Evolutionary conservation across 2,329 filamentous ascomycete species (phyloP).

Genomic region (Fusarium mangiferae): DNA sequence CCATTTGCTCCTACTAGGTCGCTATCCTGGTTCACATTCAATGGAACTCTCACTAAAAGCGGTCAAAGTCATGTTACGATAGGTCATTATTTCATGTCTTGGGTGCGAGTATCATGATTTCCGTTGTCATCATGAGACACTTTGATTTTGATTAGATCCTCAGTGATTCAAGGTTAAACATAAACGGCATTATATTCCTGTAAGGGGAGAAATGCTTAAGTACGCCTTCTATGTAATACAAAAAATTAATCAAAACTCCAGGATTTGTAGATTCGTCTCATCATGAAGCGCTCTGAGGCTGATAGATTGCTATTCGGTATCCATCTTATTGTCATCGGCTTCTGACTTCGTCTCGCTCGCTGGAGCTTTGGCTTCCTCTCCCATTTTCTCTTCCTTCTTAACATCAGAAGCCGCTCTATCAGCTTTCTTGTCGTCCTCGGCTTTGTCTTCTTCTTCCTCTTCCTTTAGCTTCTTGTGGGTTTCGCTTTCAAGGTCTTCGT

Average conservation of each 20-base stretch:
- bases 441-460: conserved; percentile 51
- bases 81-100: conserved; percentile 6
- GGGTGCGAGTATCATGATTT: background rate
- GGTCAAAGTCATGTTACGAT: background rate
- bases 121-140: conserved; percentile 13
- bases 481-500: conserved; percentile 56
- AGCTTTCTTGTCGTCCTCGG: conserved; percentile 53
- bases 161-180: background rate
- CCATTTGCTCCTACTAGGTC: no score
- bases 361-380: conserved; percentile 17
- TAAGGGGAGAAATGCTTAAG: background rate
- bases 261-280: conserved; percentile 15
- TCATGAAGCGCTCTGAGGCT: background rate
- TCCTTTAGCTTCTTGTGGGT: conserved; percentile 63
- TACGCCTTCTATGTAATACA: conserved; percentile 2
- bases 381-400: conserved; percentile 1
- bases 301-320: conserved; percentile 35
- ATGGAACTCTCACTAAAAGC: background rate
- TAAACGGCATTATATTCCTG: conserved; percentile 2
- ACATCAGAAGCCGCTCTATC: conserved; percentile 13
- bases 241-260: background rate
- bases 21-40: background rate
- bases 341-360: conserved; percentile 37
- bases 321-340: conserved; percentile 39
- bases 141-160: background rate